Evolutionary conservation across 257 asterid species (phyloP).

Genomic region (Hygrophila difformis): DNA sequence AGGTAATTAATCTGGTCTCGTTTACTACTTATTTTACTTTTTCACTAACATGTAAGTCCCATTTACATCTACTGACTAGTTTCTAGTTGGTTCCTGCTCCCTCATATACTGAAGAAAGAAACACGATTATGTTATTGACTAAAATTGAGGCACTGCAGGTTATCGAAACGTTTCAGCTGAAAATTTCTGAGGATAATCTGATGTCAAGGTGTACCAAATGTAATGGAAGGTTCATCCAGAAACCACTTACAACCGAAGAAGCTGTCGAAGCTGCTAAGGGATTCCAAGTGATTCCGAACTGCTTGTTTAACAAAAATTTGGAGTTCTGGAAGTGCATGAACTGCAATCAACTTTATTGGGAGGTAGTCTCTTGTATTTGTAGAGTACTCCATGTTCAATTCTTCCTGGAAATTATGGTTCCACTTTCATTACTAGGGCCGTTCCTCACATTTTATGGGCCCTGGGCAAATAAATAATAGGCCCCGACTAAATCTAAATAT

Average conservation of each 20-base stretch:
- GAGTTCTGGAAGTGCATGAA: constrained; percentile 95
- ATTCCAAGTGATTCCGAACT: constrained; percentile 89
- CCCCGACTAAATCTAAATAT: too few species aligned
- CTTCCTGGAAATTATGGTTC: too few species aligned
- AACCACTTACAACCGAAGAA: constrained; percentile 85
- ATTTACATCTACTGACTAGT: background rate
- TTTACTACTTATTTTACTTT: too few species aligned
- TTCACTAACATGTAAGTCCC: background rate
- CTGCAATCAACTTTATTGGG: constrained; percentile 96
- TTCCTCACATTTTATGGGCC: too few species aligned
- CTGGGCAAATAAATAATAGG: too few species aligned
- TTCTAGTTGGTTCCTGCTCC: background rate
- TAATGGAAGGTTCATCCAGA: constrained; percentile 84
- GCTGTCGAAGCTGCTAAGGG: constrained; percentile 91
- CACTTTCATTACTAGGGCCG: too few species aligned
- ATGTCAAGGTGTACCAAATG: constrained; percentile 95
- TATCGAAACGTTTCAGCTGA: constrained; percentile 64
- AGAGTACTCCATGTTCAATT: too few species aligned
- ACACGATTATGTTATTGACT: background rate
- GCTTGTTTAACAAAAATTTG: constrained; percentile 69
- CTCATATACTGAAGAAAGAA: background rate
- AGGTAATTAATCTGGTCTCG: constrained; percentile 38
- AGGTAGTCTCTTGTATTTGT: constrained; percentile 49
- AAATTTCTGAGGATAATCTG: constrained; percentile 63
- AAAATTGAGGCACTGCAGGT: constrained; percentile 38